Base-by-base conservation (phyloP, 129 eudicot species). In the Pittosporum tobira region DNA sequence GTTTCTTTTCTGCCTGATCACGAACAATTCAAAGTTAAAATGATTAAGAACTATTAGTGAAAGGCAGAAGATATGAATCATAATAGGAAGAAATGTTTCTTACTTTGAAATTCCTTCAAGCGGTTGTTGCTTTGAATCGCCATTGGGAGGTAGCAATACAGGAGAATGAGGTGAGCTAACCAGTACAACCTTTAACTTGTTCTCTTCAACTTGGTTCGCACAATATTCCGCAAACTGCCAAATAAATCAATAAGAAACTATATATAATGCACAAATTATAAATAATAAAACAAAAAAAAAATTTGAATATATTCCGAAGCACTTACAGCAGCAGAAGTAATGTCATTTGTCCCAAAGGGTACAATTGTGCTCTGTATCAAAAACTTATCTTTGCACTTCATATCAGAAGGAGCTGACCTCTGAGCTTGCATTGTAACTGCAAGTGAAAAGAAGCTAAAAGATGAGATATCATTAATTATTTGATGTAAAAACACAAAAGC, bases 371-470 rank as follows among this genome's bases (percentile, higher is more conserved):
- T 73, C 79, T 82, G 95, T 31, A 86, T 67, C 67, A 86, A 51
- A 52, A 86, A 86, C 53, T 86, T 86, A 65, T 86, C 95, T 63
- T 82, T 86, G 77, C 95, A 86, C 26, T 70, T 82, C 80, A 82
- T 77, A 24, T 86, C 95, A 51, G 77, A 51, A 38, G 91, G 73
- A 58, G 72, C 70, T 18, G 87, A 69, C 48, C 78, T 71, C 63
- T 76, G 76, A 30, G 87, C 84, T 79, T 76, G 87, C 95, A 82
- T 86, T 23, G 84, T 86, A 49, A 86, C 95, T 86, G 71, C 68
- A 73, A 45, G 11, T n/a, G 65, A 65, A 42, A 25, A n/a, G n/a
- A 11, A 48, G n/a, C 9, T 34, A 51, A n/a, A 22, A 13, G 36
- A 19, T 50, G 36, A 36, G 22, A 20, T 14, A 15, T 1, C 25